Percentiles rank a stretch among this genome's conserved stretches.
phyloP scores from a whole-genome alignment of 208 protist species.

The Dictyostelium gargantuum region DNA sequence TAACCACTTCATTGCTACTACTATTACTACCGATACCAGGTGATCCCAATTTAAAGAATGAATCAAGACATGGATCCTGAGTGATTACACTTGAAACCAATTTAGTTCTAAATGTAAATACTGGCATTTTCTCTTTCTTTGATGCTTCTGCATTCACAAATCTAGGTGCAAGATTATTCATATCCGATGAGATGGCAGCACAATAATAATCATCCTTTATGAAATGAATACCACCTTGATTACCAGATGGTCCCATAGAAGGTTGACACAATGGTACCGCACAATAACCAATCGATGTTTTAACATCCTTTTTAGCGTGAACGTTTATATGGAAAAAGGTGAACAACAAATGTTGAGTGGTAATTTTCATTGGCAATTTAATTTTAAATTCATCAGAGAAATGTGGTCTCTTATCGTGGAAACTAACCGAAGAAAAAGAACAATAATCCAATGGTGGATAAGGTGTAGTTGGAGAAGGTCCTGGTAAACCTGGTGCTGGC shows the following conservation, averaged over 20 bases:
- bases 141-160: neutral
- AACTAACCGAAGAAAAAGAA: neutral
- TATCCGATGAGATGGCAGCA: neutral
- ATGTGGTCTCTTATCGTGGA: conserved; percentile 62
- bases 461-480: conserved; percentile 1
- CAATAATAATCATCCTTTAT: conserved; percentile 13
- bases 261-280: neutral
- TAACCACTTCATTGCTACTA: neutral
- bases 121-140: conserved; percentile 30
- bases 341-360: conserved; percentile 65
- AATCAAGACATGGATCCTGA: conserved; percentile 28
- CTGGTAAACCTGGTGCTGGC: neutral
- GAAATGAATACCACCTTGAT: conserved; percentile 1
- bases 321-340: conserved; percentile 72
- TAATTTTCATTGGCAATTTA: conserved; percentile 68
- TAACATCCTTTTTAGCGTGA: conserved; percentile 56
- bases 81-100: conserved; percentile 26
- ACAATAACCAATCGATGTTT: conserved; percentile 37
- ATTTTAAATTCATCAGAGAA: conserved; percentile 73
- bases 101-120: conserved; percentile 42
- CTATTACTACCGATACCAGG: neutral
- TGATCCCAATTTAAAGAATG: conserved; percentile 37
- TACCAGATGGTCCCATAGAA: neutral
- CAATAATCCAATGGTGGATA: conserved; percentile 27
- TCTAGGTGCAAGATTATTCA: neutral